Conservation (phyloP, 306 rosid genomes). For the Cucurbita maxima region DNA sequence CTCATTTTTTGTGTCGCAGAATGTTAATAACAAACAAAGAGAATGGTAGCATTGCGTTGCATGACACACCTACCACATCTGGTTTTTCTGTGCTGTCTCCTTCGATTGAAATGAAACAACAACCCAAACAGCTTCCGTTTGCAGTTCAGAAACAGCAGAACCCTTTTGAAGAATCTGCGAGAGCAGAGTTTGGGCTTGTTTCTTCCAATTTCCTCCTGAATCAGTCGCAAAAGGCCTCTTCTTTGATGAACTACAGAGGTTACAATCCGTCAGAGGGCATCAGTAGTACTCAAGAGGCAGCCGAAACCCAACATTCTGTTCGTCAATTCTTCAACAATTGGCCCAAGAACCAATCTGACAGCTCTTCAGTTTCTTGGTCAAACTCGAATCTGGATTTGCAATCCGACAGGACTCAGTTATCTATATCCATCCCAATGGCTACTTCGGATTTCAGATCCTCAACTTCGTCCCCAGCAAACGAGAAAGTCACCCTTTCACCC, state of each 20-base stretch:
- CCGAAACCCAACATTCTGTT: constrained; percentile 29
- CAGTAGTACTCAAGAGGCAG: not conserved
- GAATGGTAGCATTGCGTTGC: constrained; percentile 30
- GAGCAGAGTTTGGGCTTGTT: constrained; percentile 53
- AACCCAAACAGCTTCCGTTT: constrained; percentile 25
- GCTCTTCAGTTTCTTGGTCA: constrained; percentile 30
- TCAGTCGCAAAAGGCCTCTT: constrained; percentile 41
- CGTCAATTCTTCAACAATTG: constrained; percentile 64
- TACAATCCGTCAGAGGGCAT: constrained; percentile 8
- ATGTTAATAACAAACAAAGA: constrained; percentile 44
- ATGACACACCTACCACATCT: constrained; percentile 16
- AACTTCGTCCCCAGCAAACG: constrained; percentile 38
- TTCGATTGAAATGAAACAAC: constrained; percentile 29
- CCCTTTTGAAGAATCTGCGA: constrained; percentile 34
- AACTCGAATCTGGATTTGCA: constrained; percentile 30
- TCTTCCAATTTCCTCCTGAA: constrained; percentile 52
- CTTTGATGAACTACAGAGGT: constrained; percentile 16
- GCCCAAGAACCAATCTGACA: constrained; percentile 36
- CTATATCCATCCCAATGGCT: constrained; percentile 51
- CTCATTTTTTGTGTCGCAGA: constrained; percentile 19
- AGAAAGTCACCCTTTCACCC: constrained; percentile 49
- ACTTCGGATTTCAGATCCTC: constrained; percentile 36
- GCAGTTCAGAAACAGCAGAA: constrained; percentile 31
- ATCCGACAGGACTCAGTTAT: constrained; percentile 53
- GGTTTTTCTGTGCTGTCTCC: constrained; percentile 47